Evolutionary conservation across 1,139 yeast species (phyloP), one percentile per base, ranked within the genome.

Genomic region (Yamadazyma diospyri): DNA sequence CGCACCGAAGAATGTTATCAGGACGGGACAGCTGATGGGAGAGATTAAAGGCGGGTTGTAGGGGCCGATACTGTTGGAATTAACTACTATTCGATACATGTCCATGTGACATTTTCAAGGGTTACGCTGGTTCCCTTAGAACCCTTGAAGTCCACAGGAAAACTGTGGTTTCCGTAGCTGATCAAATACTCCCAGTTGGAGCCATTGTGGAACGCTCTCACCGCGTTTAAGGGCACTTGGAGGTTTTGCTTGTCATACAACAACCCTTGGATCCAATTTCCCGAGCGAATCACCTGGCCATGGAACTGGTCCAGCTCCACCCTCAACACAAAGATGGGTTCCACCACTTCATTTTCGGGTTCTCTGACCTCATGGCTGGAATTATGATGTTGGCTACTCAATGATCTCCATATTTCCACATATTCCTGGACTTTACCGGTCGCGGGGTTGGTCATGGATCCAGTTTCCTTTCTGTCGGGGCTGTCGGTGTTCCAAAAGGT

Each of bases 381-480:
- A 2, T 62, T 49, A 12, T 61, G 53, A 6, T 43, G 40, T 3
- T 42, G 31, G 1, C 78, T 68, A 46, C 74, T 72, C 21, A 78
- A 47, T 6, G 73, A 64, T 43, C 78, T 53, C 85, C 85, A 78
- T 15, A 74, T 59, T 51, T 78, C 85, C 21, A 69, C 57, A 43
- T 76, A 78, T 5, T 59, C 59, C 37, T 69, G 70, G 5, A 52
- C 45, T n/a, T 48, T 43, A 0, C 73, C 72, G 0, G 78, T 63
- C 3, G 42, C 66, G 1, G 73, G 65, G 43, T 76, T 73, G 14
- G 47, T 43, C 83, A 78, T 76, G 3, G 44, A 41, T 0, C 85
- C 85, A 0, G 67, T 61, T 46, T 78, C 85, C 31, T 59, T 59
- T 27, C 81, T 58, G 36, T 65, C 71, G 11, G 64, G 62, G 7